Evolutionary conservation across 2,329 filamentous ascomycete species (phyloP).

Genomic region (Pochonia chlamydosporia): DNA sequence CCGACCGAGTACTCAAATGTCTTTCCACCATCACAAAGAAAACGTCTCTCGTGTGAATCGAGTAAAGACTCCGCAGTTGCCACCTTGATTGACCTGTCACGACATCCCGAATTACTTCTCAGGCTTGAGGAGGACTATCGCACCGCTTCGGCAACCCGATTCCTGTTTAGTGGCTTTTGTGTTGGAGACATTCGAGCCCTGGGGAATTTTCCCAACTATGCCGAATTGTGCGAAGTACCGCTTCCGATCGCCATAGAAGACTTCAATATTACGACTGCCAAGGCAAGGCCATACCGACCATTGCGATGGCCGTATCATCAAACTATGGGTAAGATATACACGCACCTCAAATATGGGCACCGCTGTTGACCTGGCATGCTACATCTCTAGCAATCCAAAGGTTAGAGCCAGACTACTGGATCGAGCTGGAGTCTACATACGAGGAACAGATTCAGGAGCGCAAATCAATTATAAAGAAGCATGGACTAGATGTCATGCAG

Average conservation of each 20-base stretch:
- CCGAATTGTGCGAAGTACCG: conserved; percentile 64
- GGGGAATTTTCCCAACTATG: conserved; percentile 73
- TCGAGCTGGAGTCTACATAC: conserved; percentile 79
- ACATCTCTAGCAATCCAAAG: conserved; percentile 69
- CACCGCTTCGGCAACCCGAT: conserved; percentile 29
- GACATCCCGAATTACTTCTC: not conserved
- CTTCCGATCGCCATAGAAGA: conserved; percentile 54
- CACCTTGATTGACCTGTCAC: not conserved
- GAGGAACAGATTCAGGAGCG: conserved; percentile 61
- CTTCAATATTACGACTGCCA: conserved; percentile 64
- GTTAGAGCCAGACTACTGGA: conserved; percentile 78
- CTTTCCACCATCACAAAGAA: not conserved
- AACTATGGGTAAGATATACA: conserved; percentile 64
- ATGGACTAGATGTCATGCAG: conserved; percentile 61
- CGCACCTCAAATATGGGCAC: not conserved
- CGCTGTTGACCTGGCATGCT: not conserved
- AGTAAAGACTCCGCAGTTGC: not conserved
- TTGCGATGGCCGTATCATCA: conserved; percentile 79
- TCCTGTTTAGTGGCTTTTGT: conserved; percentile 62
- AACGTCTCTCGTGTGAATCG: not conserved
- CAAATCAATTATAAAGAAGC: conserved; percentile 53
- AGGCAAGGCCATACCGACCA: conserved; percentile 68
- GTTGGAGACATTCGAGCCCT: conserved; percentile 61
- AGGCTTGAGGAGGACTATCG: conserved; percentile 20
- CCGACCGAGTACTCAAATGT: not conserved